Conservation (phyloP, 495 filamentous ascomycete genomes). For the Penicillium canariense region DNA sequence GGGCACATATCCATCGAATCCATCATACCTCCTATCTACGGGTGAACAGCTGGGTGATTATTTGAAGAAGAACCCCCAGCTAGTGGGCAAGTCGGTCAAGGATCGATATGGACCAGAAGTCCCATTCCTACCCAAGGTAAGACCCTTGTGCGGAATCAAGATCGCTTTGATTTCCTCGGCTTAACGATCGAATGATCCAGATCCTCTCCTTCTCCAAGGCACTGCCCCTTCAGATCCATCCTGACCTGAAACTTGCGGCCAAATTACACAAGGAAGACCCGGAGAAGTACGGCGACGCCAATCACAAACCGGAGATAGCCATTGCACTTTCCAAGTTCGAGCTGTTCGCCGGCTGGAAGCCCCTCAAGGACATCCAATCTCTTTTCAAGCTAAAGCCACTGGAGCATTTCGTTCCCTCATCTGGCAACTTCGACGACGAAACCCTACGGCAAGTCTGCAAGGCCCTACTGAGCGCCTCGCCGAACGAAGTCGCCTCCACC, state of each 20-base stretch:
- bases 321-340: slow-evolving; percentile 74
- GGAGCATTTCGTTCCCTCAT: slow-evolving; percentile 50
- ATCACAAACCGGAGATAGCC: slow-evolving; percentile 84
- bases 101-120: slow-evolving; percentile 64
- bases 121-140: slow-evolving; percentile 72
- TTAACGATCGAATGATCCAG: slow-evolving; percentile 23
- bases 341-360: slow-evolving; percentile 75
- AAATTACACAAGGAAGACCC: slow-evolving; percentile 64
- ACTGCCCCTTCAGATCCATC: slow-evolving; percentile 78
- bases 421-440: slow-evolving; percentile 54
- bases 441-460: slow-evolving; percentile 59
- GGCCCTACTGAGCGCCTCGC: slow-evolving; percentile 53
- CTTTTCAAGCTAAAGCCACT: slow-evolving; percentile 58
- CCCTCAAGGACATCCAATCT: slow-evolving; percentile 55
- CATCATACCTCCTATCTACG: slow-evolving; percentile 58
- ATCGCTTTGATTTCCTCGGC: background rate
- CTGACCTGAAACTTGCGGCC: slow-evolving; percentile 61
- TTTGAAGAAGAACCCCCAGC: slow-evolving; percentile 60
- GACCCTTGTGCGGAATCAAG: background rate
- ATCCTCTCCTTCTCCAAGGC: slow-evolving; percentile 78
- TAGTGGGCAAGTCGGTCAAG: slow-evolving; percentile 63
- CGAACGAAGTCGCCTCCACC: slow-evolving; percentile 48
- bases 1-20: slow-evolving; percentile 73
- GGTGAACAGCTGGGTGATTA: slow-evolving; percentile 65
- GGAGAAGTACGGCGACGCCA: slow-evolving; percentile 64